Evolutionary conservation across 257 asterid genomes (phyloP).

Genomic region (Oldenlandia corymbosa): DNA sequence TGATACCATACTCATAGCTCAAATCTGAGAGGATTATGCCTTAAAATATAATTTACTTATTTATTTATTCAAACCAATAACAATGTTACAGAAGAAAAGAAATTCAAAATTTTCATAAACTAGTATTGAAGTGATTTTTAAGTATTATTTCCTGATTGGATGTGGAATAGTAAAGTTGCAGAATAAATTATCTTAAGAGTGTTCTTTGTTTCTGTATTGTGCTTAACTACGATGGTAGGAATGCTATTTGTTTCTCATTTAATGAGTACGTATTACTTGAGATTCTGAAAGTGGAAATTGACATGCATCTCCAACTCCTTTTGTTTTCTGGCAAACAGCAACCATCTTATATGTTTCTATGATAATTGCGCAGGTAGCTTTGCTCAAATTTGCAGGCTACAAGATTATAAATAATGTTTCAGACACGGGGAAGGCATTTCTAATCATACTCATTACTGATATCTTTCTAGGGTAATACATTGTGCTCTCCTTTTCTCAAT

Average conservation of each 20-base stretch:
- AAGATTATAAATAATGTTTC: slow-evolving; percentile 73
- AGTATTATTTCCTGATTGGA: not conserved
- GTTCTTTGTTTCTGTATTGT: not conserved
- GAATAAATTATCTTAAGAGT: not conserved
- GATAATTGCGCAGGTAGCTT: slow-evolving; percentile 61
- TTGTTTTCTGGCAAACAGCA: slow-evolving; percentile 5
- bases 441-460: slow-evolving; percentile 78
- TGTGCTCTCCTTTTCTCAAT: slow-evolving; percentile 12
- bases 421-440: slow-evolving; percentile 90
- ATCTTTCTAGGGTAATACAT: slow-evolving; percentile 72
- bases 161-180: not conserved
- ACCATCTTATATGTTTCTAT: slow-evolving; percentile 15
- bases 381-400: slow-evolving; percentile 94
- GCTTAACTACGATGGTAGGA: not conserved
- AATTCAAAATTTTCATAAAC: not conserved
- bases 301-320: not conserved
- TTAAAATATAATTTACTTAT: no score
- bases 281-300: not conserved
- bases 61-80: not conserved
- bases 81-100: not conserved
- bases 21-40: no score
- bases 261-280: not conserved
- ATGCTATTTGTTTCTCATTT: not conserved
- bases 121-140: not conserved
- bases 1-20: no score